phyloP scores from a whole-genome alignment of 208 protist genomes.

The Crithidia brevicula region DNA sequence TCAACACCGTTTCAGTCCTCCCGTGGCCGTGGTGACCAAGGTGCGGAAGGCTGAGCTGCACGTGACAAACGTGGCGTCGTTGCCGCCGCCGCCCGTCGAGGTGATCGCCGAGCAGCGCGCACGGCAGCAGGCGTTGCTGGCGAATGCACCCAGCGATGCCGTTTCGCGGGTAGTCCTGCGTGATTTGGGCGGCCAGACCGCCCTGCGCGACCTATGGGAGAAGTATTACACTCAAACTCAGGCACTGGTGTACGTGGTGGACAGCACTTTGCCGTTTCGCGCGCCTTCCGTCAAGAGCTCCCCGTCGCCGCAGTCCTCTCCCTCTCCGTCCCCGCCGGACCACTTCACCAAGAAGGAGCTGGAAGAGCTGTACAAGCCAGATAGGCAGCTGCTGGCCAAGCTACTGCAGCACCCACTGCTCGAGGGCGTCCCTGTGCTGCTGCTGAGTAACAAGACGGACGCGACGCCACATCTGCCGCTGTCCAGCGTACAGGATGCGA shows the following conservation, averaged over 20 bases:
- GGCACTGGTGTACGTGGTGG: slow-evolving; percentile 95
- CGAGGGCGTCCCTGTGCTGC: slow-evolving; percentile 77
- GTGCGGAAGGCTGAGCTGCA: slow-evolving; percentile 84
- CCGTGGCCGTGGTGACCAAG: slow-evolving; percentile 7
- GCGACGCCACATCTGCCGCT: slow-evolving; percentile 53
- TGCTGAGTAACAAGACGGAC: slow-evolving; percentile 96
- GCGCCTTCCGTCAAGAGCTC: background rate
- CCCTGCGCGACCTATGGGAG: slow-evolving; percentile 94
- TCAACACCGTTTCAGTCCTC: slow-evolving; percentile 63
- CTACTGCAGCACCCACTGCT: slow-evolving; percentile 88
- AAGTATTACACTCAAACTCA: slow-evolving; percentile 96
- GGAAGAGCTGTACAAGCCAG: slow-evolving; percentile 31
- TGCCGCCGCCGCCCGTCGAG: slow-evolving; percentile 35
- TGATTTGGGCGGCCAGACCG: slow-evolving; percentile 97
- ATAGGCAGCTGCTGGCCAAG: slow-evolving; percentile 59
- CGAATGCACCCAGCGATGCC: slow-evolving; percentile 22
- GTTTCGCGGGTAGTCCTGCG: slow-evolving; percentile 87
- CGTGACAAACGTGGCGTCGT: slow-evolving; percentile 40
- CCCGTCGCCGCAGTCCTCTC: background rate
- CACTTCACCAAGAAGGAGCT: slow-evolving; percentile 28
- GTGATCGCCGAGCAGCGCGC: slow-evolving; percentile 11
- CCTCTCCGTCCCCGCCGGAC: slow-evolving; percentile 4
- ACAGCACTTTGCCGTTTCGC: slow-evolving; percentile 50
- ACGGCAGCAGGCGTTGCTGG: slow-evolving; percentile 17
- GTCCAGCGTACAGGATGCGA: slow-evolving; percentile 59